Evolutionary conservation across 805 yeast genomes (phyloP).

Genomic region (Spathaspora gorwiae): DNA sequence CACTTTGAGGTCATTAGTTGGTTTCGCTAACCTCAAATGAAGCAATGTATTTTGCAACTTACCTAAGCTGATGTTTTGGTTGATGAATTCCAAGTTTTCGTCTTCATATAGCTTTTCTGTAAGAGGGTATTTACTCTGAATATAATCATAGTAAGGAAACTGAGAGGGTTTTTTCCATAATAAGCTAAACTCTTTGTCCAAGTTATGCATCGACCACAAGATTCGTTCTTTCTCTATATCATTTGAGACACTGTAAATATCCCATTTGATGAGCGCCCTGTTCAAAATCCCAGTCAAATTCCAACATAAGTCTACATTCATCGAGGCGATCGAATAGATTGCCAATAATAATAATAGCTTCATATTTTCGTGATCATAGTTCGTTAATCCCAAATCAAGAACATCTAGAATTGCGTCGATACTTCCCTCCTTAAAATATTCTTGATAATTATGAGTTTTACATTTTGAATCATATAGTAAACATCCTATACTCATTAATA

Average conservation of each 20-base stretch:
- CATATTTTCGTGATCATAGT: slow-evolving; percentile 21
- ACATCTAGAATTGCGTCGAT: slow-evolving; percentile 32
- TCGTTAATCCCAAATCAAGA: slow-evolving; percentile 22
- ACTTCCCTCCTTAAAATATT: slow-evolving; percentile 27
- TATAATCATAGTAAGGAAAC: slow-evolving; percentile 22
- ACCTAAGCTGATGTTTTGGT: slow-evolving; percentile 10
- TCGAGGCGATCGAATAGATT: slow-evolving; percentile 25
- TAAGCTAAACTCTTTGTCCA: slow-evolving; percentile 37
- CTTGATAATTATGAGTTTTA: slow-evolving; percentile 17
- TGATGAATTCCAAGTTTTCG: slow-evolving; percentile 16
- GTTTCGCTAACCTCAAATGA: slow-evolving; percentile 3
- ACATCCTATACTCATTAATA: slow-evolving; percentile 38
- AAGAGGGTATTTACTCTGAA: slow-evolving; percentile 13
- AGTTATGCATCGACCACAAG: slow-evolving; percentile 35
- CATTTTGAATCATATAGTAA: slow-evolving; percentile 27
- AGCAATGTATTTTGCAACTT: slow-evolving; percentile 23
- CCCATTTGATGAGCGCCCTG: slow-evolving; percentile 21
- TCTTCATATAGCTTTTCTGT: slow-evolving; percentile 12
- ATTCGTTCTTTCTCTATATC: slow-evolving; percentile 12
- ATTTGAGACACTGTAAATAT: slow-evolving; percentile 13
- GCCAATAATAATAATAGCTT: slow-evolving; percentile 27
- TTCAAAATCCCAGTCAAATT: slow-evolving; percentile 30
- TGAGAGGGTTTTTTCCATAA: slow-evolving; percentile 31
- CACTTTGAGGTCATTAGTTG: slow-evolving; percentile 7
- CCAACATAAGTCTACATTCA: slow-evolving; percentile 29